phyloP scores from a whole-genome alignment of 345 rosid species.

The Gossypioides kirkii region DNA sequence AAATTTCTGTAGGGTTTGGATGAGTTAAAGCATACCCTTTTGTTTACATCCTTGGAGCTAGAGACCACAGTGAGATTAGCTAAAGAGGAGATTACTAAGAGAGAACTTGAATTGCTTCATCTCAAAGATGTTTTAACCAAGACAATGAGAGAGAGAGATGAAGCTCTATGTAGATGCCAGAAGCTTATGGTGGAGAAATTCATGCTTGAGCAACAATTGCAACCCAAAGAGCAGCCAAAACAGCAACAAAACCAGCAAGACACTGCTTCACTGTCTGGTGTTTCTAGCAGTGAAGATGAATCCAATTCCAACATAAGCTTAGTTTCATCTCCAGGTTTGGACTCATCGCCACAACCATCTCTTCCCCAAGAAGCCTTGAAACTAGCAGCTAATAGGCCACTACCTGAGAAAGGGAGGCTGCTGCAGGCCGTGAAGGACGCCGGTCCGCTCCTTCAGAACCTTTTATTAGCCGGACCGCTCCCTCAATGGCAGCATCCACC shows the following conservation, averaged over 20 bases:
- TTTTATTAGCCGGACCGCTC: conserved; percentile 67
- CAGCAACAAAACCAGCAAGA: conserved; percentile 8
- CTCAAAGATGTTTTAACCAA: conserved; percentile 35
- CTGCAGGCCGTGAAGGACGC: conserved; percentile 66
- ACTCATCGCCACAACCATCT: background rate
- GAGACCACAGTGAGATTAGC: conserved; percentile 43
- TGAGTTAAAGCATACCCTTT: conserved; percentile 35
- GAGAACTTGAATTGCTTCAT: conserved; percentile 38
- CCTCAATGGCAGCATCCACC: conserved; percentile 85
- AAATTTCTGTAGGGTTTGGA: conserved; percentile 37
- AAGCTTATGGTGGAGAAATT: conserved; percentile 33
- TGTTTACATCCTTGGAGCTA: conserved; percentile 41
- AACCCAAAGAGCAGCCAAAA: conserved; percentile 4
- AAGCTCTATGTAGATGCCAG: conserved; percentile 32
- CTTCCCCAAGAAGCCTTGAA: conserved; percentile 21
- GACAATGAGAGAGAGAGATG: conserved; percentile 40
- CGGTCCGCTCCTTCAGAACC: conserved; percentile 63
- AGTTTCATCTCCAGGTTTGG: conserved; percentile 4
- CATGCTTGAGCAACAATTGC: conserved; percentile 23
- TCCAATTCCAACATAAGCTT: conserved; percentile 18
- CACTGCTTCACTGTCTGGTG: conserved; percentile 16
- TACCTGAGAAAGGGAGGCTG: conserved; percentile 66
- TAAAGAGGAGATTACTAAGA: conserved; percentile 41
- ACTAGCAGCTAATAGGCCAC: conserved; percentile 33
- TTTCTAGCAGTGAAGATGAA: conserved; percentile 35